A percentile compares a stretch with the other conserved stretches of the same genome.
phyloP scores from a whole-genome alignment of 257 asterid genomes.

The Haberlea rhodopensis region DNA sequence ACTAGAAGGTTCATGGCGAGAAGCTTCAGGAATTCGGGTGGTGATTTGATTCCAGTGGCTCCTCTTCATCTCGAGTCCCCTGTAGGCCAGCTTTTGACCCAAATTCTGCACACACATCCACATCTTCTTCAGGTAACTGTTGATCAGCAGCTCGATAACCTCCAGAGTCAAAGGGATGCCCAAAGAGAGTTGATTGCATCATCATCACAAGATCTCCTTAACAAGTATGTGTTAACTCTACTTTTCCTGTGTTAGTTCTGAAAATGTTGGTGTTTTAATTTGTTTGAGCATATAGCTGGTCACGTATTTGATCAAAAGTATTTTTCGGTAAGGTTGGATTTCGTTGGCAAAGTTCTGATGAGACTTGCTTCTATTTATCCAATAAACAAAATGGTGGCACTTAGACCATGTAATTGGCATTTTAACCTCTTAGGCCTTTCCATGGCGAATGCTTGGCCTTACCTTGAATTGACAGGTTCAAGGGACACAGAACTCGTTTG shows the following conservation, averaged over 20 bases:
- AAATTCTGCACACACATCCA: constrained; percentile 69
- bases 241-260: constrained; percentile 7
- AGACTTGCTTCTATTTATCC: background rate
- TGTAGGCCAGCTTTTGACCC: constrained; percentile 77
- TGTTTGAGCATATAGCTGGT: too few relatives aligned
- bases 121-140: constrained; percentile 73
- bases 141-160: constrained; percentile 90
- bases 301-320: too few relatives aligned
- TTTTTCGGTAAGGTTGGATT: constrained; percentile 8
- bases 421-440: background rate
- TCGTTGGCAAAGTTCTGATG: background rate
- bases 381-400: background rate
- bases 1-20: constrained; percentile 49
- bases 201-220: constrained; percentile 62
- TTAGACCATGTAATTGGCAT: background rate
- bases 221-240: constrained; percentile 48
- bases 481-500: background rate
- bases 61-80: constrained; percentile 82
- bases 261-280: too few relatives aligned
- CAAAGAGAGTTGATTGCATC: constrained; percentile 42
- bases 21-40: constrained; percentile 56
- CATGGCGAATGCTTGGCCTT: background rate
- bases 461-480: background rate
- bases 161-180: constrained; percentile 63
- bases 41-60: constrained; percentile 58